Evolutionary conservation across 768 basidiomycete species (phyloP), one percentile per base, ranked within the genome.

Genomic region (Serendipita sp.): DNA sequence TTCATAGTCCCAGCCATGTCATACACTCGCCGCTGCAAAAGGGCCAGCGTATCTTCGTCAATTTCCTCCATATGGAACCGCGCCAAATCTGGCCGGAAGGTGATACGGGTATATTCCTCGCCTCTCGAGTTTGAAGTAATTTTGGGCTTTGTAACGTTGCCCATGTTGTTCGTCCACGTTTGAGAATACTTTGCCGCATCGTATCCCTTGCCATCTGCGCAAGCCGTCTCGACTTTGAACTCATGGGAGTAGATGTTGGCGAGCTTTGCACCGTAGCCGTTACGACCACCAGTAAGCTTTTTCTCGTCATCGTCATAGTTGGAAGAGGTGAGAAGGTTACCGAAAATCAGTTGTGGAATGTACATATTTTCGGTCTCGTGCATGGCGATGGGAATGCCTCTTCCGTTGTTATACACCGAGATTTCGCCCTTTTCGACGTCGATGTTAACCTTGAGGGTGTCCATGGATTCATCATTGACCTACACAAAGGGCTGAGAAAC

Each of bases 221-320:
- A 89, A 2, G 92, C 94, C 1, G 96, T 99, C 69, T 99, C 96
- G 69, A 99, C 80, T 8, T 85, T 91, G 75, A 99, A 99, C 72
- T 95, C 88, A 67, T 81, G 86, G 2, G 96, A 99, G 77, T 98
- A 99, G 68, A 97, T 96, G 75, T 99, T 98, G 63, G 96, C 88
- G 45, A 99, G 81, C 73, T 99, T 99, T 62, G 96, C 96, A 69
- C 96, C 96, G 70, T 91, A 98, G 71, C 96, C 96, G 70, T 99
- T 99, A 70, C 96, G 85, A 73, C 96, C 96, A 74, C 96, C 96
- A 0, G 93, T 97, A 58, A 98, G 81, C 75, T 96, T 97, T 81
- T 93, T 96, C 77, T 99, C 94, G 73, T 93, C 88, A 69, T 99
- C 96, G 73, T 99, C 95, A 70, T 95, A 98, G 77, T 98, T 98